These are phyloP conservation scores for Lasiodiplodia citricola DNA, from an alignment of 2,329 filamentous ascomycete species.

Conservation along the genomic window DNA sequence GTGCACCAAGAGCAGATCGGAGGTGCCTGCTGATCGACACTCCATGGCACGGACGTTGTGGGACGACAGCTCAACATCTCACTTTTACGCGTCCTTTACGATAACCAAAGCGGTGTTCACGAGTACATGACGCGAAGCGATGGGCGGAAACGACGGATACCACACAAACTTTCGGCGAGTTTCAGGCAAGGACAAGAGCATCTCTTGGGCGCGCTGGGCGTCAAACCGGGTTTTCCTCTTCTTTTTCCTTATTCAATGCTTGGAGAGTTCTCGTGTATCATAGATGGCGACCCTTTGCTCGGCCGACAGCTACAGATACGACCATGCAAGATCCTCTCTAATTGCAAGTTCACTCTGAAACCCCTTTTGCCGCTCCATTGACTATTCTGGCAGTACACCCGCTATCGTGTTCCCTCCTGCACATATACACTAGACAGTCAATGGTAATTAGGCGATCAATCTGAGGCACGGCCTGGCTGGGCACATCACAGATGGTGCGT, in stretches of 20 bases:
- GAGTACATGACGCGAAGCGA: slow-evolving; percentile 23
- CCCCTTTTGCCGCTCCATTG: neutral
- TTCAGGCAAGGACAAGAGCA: slow-evolving; percentile 20
- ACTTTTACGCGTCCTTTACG: slow-evolving; percentile 8
- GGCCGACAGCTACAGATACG: slow-evolving; percentile 17
- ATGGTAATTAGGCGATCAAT: neutral
- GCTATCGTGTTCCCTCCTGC: neutral
- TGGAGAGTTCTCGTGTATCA: slow-evolving; percentile 18
- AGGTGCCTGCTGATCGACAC: slow-evolving; percentile 55
- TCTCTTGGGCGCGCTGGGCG: slow-evolving; percentile 25
- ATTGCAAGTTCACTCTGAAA: neutral
- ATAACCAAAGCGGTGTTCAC: slow-evolving; percentile 14
- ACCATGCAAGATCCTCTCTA: neutral
- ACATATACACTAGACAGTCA: slow-evolving; percentile 5
- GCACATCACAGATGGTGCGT: neutral
- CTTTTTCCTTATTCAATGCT: neutral
- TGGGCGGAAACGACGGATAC: slow-evolving; percentile 21
- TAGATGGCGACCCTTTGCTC: slow-evolving; percentile 19
- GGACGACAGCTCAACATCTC: neutral
- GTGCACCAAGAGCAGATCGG: slow-evolving; percentile 99
- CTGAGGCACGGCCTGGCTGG: neutral
- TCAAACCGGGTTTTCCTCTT: slow-evolving; percentile 18
- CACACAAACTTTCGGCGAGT: slow-evolving; percentile 14
- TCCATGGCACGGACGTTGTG: slow-evolving; percentile 4
- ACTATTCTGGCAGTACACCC: neutral